phyloP scores from a whole-genome alignment of 495 filamentous ascomycete species.

The Daldinia grandis region DNA sequence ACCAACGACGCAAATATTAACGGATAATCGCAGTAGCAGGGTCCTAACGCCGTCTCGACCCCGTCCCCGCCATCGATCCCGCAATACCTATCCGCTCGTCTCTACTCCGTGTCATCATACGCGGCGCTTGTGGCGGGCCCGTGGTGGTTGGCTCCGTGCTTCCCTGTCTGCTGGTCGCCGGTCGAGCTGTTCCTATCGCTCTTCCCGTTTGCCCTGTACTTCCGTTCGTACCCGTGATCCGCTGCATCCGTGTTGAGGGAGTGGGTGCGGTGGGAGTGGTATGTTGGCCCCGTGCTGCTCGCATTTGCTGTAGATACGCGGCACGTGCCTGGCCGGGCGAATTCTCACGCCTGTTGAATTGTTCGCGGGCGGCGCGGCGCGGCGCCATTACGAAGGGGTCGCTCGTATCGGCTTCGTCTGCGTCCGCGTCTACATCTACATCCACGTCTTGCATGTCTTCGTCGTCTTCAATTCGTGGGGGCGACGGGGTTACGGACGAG shows the following conservation, averaged over 20 bases:
- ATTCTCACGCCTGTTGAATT: constrained; percentile 5
- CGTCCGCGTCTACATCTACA: constrained; percentile 21
- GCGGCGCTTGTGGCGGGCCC: constrained; percentile 14
- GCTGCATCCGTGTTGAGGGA: constrained; percentile 13
- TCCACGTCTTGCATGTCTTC: constrained; percentile 40
- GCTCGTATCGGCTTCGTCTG: constrained; percentile 42
- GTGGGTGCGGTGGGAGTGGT: constrained; percentile 8
- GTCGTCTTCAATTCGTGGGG: constrained; percentile 19
- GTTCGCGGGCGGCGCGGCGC: constrained; percentile 35
- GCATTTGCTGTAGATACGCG: constrained; percentile 28
- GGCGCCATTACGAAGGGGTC: constrained; percentile 42
- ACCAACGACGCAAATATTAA: neutral
- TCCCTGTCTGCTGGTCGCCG: constrained; percentile 21
- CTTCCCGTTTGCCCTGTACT: constrained; percentile 14
- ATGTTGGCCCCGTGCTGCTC: constrained; percentile 27
- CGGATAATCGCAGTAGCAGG: neutral
- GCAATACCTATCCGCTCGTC: constrained; percentile 50
- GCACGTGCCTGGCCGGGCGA: constrained; percentile 29
- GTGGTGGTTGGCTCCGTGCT: constrained; percentile 24
- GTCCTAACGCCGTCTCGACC: constrained; percentile 40
- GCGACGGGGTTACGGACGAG: constrained; percentile 25
- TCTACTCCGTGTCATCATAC: constrained; percentile 45
- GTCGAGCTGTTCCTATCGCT: constrained; percentile 11
- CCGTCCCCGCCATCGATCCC: constrained; percentile 27
- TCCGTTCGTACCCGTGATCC: constrained; percentile 2